Percentiles rank a stretch among this genome's conserved stretches.
These are phyloP conservation scores for Penicillium robsamsonii DNA, from an alignment of 495 filamentous ascomycete species.

Conservation along the genomic window DNA sequence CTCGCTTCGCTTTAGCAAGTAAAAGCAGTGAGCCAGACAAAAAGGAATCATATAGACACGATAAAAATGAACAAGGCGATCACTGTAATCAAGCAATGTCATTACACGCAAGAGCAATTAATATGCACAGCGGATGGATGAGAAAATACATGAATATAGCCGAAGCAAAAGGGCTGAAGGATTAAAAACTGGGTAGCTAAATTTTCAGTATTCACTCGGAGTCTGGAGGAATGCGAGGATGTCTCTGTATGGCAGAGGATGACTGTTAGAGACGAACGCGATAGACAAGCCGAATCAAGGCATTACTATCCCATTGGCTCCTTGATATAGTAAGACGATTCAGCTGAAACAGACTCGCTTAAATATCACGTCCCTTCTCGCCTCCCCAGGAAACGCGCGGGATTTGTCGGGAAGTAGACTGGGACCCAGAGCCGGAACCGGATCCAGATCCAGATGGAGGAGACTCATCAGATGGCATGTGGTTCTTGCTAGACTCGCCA, in stretches of 20 bases:
- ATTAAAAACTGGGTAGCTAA: background rate
- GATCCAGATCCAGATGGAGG: constrained; percentile 22
- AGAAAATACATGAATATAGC: constrained; percentile 6
- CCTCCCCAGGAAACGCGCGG: constrained; percentile 31
- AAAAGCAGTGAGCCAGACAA: background rate
- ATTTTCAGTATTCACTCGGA: background rate
- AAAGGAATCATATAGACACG: constrained; percentile 10
- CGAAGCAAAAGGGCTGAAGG: constrained; percentile 2
- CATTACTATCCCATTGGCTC: background rate
- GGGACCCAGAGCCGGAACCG: constrained; percentile 14
- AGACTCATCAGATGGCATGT: constrained; percentile 22
- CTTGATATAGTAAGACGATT: background rate
- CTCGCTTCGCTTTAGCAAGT: constrained; percentile 19
- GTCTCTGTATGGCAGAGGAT: background rate
- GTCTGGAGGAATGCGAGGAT: background rate
- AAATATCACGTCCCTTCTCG: constrained; percentile 28
- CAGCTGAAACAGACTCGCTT: background rate
- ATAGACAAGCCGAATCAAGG: background rate
- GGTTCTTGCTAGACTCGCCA: constrained; percentile 27
- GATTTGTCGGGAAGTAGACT: constrained; percentile 17
- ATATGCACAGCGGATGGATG: constrained; percentile 11
- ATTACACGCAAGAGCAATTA: constrained; percentile 13
- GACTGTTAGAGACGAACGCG: background rate
- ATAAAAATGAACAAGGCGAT: constrained; percentile 5
- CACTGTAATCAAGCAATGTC: background rate